phyloP scores from a whole-genome alignment of 768 basidiomycete genomes.

The Serpula lacrymans region DNA sequence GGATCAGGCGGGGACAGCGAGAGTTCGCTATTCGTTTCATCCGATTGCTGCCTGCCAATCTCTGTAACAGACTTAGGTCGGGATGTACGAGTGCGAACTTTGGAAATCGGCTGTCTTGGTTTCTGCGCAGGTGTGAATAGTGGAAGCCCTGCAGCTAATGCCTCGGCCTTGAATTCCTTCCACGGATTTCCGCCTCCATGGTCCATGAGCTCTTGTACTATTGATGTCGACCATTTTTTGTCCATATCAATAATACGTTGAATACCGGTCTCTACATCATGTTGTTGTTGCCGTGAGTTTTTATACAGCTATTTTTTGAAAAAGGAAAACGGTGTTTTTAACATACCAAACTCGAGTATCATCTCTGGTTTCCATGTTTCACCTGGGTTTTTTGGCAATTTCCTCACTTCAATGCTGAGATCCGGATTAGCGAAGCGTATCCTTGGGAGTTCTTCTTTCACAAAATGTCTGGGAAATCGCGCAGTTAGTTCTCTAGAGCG shows the following conservation, averaged over 20 bases:
- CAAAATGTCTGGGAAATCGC: constrained; percentile 57
- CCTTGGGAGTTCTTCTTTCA: constrained; percentile 73
- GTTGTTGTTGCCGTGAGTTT: too few species aligned
- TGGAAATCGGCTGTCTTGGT: constrained; percentile 1
- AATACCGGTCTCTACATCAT: constrained; percentile 46
- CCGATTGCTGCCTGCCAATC: neutral
- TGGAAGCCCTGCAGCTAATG: constrained; percentile 44
- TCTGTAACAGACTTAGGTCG: constrained; percentile 2
- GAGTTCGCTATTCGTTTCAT: neutral
- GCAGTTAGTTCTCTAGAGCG: neutral
- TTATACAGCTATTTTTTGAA: neutral
- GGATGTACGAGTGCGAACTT: too few species aligned
- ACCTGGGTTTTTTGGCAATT: constrained; percentile 46
- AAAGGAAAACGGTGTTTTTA: neutral
- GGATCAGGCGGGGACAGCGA: constrained; percentile 22
- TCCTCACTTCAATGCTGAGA: constrained; percentile 57
- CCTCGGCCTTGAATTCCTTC: constrained; percentile 51
- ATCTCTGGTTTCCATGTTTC: constrained; percentile 63
- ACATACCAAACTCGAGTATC: constrained; percentile 62
- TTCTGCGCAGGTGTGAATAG: constrained; percentile 41
- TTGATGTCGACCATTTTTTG: constrained; percentile 67
- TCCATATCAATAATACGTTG: constrained; percentile 48
- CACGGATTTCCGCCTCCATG: constrained; percentile 57
- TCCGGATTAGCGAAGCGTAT: constrained; percentile 76
- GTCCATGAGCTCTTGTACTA: constrained; percentile 70